These are phyloP conservation scores for Aspergillus affinis DNA, from an alignment of 495 filamentous ascomycete genomes.

Conservation along the genomic window DNA sequence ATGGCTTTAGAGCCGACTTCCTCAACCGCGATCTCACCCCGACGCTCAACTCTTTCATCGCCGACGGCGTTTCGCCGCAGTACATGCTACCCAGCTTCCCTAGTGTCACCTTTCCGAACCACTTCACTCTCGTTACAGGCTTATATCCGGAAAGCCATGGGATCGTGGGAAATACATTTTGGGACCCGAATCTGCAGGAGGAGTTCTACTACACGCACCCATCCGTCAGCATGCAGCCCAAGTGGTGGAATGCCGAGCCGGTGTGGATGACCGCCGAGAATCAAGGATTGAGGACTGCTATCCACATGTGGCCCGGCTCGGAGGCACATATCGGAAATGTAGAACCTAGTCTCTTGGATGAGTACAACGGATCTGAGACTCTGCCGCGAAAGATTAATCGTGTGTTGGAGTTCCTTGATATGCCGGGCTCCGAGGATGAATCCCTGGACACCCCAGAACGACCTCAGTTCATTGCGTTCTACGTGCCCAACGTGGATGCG, in stretches of 20 bases:
- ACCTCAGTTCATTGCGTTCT: conserved; percentile 89
- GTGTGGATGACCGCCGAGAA: conserved; percentile 91
- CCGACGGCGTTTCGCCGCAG: conserved; percentile 79
- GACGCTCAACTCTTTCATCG: conserved; percentile 73
- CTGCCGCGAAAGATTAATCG: conserved; percentile 73
- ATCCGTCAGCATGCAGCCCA: conserved; percentile 65
- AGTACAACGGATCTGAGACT: conserved; percentile 74
- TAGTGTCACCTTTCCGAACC: conserved; percentile 96
- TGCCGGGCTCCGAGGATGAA: conserved; percentile 63
- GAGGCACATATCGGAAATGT: conserved; percentile 69
- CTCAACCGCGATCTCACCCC: conserved; percentile 81
- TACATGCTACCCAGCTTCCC: conserved; percentile 95
- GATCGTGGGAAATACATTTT: conserved; percentile 92
- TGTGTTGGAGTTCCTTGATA: conserved; percentile 76
- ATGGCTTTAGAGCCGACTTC: conserved; percentile 97
- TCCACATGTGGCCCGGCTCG: conserved; percentile 99
- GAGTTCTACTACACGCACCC: conserved; percentile 88
- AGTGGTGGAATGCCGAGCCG: conserved; percentile 95
- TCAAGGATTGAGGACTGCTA: conserved; percentile 68
- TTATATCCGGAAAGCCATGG: conserved; percentile 92
- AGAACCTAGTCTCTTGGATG: conserved; percentile 76
- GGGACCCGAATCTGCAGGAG: conserved; percentile 71
- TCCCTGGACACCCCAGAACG: conserved; percentile 40
- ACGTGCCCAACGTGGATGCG: conserved; percentile 86
- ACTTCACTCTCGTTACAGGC: conserved; percentile 91